Conservation (phyloP, 371 early-diverging fungal genomes). For the Thermomucor indicae-seudaticae region DNA sequence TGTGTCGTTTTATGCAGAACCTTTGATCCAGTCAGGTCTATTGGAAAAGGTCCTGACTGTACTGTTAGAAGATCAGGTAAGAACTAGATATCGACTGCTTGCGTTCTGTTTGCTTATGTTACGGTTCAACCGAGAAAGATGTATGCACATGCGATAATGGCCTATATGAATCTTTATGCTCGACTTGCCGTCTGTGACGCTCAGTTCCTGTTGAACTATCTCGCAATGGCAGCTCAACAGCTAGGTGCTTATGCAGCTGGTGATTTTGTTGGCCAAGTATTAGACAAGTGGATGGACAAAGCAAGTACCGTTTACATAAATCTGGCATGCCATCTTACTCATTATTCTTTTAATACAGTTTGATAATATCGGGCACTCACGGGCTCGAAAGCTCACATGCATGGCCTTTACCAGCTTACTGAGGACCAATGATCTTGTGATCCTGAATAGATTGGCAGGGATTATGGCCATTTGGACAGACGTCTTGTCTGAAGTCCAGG, state of each 20-base stretch:
- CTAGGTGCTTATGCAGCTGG: constrained; percentile 17
- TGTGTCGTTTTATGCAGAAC: constrained; percentile 44
- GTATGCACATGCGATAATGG: constrained; percentile 61
- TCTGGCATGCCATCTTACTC: neutral
- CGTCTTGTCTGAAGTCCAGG: constrained; percentile 59
- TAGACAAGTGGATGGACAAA: constrained; percentile 69
- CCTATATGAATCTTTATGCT: constrained; percentile 61
- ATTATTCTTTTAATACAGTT: constrained; percentile 51
- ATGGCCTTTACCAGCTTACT: constrained; percentile 66
- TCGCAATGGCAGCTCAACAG: constrained; percentile 44
- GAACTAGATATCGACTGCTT: neutral
- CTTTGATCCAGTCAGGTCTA: constrained; percentile 51
- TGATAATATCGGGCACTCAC: constrained; percentile 72
- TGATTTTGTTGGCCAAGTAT: constrained; percentile 36
- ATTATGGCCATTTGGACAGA: constrained; percentile 64
- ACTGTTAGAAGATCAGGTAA: constrained; percentile 57
- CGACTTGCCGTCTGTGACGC: constrained; percentile 62
- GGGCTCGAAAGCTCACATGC: constrained; percentile 68
- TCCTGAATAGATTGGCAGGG: constrained; percentile 41
- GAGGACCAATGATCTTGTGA: constrained; percentile 42
- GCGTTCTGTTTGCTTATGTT: constrained; percentile 24
- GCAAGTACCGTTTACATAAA: constrained; percentile 21
- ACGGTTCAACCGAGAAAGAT: no score
- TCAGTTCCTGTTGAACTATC: constrained; percentile 38
- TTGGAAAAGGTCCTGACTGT: constrained; percentile 44